Evolutionary conservation across 768 basidiomycete genomes (phyloP).

Genomic region (Lactarius trivialis): DNA sequence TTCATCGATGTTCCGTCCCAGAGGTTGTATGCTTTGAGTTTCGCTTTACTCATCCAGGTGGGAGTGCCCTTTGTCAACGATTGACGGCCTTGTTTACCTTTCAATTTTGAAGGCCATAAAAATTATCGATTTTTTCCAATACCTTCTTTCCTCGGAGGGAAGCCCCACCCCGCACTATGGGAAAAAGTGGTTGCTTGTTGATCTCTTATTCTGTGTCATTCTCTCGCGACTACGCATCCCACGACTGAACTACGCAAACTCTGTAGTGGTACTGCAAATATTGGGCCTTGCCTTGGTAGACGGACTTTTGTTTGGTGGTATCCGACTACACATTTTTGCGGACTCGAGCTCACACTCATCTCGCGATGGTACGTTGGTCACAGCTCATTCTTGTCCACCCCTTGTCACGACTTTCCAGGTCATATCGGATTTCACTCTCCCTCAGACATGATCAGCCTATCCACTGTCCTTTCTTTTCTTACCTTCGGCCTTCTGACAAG

Average conservation of each 20-base stretch:
- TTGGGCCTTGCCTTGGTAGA: constrained; percentile 55
- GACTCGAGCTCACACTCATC: constrained; percentile 24
- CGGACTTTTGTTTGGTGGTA: constrained; percentile 64
- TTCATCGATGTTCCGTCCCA: constrained; percentile 74
- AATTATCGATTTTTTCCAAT: constrained; percentile 59
- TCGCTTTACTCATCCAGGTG: constrained; percentile 75
- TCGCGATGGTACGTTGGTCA: constrained; percentile 19
- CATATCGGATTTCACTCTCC: constrained; percentile 19
- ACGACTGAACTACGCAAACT: constrained; percentile 58
- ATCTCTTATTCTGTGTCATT: constrained; percentile 50
- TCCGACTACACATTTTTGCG: constrained; percentile 47
- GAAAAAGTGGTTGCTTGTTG: constrained; percentile 68
- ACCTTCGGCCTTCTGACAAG: constrained; percentile 46
- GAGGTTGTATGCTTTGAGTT: constrained; percentile 68
- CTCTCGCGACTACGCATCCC: constrained; percentile 68
- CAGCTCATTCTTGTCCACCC: constrained; percentile 11
- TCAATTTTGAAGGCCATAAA: constrained; percentile 56
- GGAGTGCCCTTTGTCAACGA: constrained; percentile 19
- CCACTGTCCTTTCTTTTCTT: constrained; percentile 43
- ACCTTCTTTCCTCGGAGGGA: constrained; percentile 41
- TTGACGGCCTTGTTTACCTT: not conserved
- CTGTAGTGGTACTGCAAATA: constrained; percentile 59
- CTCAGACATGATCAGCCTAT: constrained; percentile 36
- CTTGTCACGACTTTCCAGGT: constrained; percentile 18
- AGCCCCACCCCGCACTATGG: constrained; percentile 35